phyloP scores from a whole-genome alignment of 2,329 filamentous ascomycete species.

The Penicillium sclerotiorum region DNA sequence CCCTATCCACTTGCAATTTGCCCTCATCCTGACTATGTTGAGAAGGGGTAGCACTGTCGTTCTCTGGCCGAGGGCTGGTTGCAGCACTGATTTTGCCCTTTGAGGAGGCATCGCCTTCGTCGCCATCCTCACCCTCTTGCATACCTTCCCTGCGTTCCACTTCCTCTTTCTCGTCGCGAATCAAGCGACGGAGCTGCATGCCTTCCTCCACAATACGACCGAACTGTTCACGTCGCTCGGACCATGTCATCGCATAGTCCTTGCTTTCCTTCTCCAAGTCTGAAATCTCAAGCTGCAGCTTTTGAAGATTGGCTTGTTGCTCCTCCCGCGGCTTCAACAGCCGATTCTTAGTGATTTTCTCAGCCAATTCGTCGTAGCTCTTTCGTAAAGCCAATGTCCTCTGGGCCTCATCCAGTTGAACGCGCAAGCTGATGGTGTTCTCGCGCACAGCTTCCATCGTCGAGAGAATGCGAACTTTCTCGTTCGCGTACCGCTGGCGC shows the following conservation, averaged over 20 bases:
- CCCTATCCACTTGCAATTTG: slow-evolving; percentile 37
- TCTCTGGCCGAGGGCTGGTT: slow-evolving; percentile 54
- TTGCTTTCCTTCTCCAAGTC: slow-evolving; percentile 83
- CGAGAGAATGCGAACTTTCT: slow-evolving; percentile 76
- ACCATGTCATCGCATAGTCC: slow-evolving; percentile 80
- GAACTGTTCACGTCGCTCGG: slow-evolving; percentile 82
- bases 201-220: slow-evolving; percentile 87
- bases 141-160: slow-evolving; percentile 85
- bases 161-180: slow-evolving; percentile 94
- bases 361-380: slow-evolving; percentile 83
- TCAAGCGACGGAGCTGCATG: slow-evolving; percentile 79
- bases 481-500: slow-evolving; percentile 77
- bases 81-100: slow-evolving; percentile 51
- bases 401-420: slow-evolving; percentile 76
- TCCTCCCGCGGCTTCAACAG: slow-evolving; percentile 82
- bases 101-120: slow-evolving; percentile 55
- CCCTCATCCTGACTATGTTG: slow-evolving; percentile 38
- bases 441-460: slow-evolving; percentile 78
- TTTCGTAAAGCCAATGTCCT: slow-evolving; percentile 76
- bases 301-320: slow-evolving; percentile 73
- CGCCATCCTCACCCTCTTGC: slow-evolving; percentile 63
- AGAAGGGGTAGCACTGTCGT: slow-evolving; percentile 46
- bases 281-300: slow-evolving; percentile 83
- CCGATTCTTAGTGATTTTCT: slow-evolving; percentile 80
- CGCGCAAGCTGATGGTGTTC: slow-evolving; percentile 70